These are phyloP conservation scores for Friedmanniomyces endolithicus DNA, from an alignment of 495 filamentous ascomycete genomes.

Conservation along the genomic window DNA sequence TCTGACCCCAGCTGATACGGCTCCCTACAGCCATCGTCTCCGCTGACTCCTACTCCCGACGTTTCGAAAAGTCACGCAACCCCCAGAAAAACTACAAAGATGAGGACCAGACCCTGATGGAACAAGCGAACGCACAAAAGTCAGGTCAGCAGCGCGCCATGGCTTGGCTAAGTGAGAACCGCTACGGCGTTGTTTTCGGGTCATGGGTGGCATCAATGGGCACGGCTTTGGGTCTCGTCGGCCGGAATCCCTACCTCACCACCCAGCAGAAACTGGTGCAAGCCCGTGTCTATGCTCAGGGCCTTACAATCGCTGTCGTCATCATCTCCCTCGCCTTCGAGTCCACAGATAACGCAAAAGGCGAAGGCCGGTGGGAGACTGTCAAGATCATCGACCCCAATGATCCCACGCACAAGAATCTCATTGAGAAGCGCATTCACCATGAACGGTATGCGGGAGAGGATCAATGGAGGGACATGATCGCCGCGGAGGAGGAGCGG, in stretches of 20 bases:
- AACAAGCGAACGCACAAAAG: conserved; percentile 40
- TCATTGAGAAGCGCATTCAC: conserved; percentile 59
- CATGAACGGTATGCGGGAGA: conserved; percentile 63
- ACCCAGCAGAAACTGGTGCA: conserved; percentile 87
- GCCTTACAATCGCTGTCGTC: conserved; percentile 77
- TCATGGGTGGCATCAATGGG: conserved; percentile 80
- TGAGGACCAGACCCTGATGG: conserved; percentile 39
- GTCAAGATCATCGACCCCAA: conserved; percentile 59
- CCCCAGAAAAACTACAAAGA: conserved; percentile 55
- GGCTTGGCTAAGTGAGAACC: conserved; percentile 59
- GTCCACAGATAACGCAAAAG: conserved; percentile 65
- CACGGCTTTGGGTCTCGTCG: conserved; percentile 60
- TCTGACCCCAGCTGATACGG: neutral
- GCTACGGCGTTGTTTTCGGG: conserved; percentile 77
- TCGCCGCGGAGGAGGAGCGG: conserved; percentile 32
- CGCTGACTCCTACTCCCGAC: conserved; percentile 67
- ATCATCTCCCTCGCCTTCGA: conserved; percentile 82
- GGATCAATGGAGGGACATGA: conserved; percentile 67
- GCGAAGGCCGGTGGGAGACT: conserved; percentile 64
- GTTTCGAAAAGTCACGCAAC: conserved; percentile 59
- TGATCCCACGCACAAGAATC: conserved; percentile 56
- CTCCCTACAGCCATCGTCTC: conserved; percentile 50
- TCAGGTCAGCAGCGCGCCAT: conserved; percentile 42
- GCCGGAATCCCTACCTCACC: conserved; percentile 62
- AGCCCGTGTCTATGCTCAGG: conserved; percentile 96